Evolutionary conservation across 257 asterid species (phyloP).

Genomic region (Jacaranda mimosifolia): DNA sequence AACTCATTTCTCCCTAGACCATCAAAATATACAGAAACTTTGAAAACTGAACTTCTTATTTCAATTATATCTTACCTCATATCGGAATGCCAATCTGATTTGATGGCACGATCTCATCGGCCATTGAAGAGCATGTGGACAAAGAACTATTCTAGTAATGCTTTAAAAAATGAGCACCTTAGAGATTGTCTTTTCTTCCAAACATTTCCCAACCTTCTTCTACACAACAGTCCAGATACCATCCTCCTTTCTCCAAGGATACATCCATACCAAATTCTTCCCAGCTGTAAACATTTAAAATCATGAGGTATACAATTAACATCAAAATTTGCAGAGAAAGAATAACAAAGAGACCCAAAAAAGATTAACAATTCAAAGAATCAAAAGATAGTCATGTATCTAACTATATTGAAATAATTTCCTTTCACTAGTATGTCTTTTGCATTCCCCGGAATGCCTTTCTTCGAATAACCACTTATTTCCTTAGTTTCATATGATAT

Average conservation of each 20-base stretch:
- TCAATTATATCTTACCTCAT: conserved; percentile 50
- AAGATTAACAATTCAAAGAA: not conserved
- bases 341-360: not conserved
- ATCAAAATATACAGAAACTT: not conserved
- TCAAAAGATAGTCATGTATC: not conserved
- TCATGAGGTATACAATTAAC: not conserved
- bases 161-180: conserved; percentile 37
- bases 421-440: too few relatives aligned
- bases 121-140: conserved; percentile 36
- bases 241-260: conserved; percentile 78
- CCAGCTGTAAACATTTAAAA: conserved; percentile 68
- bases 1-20: not conserved
- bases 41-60: not conserved
- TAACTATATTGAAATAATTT: not conserved
- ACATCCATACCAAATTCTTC: conserved; percentile 78
- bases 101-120: conserved; percentile 38
- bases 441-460: conserved; percentile 3
- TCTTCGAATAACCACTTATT: not conserved
- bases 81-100: conserved; percentile 36
- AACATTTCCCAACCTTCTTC: conserved; percentile 36
- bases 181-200: conserved; percentile 35
- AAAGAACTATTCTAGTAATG: conserved; percentile 36
- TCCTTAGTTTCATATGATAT: conserved; percentile 8
- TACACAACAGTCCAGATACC: conserved; percentile 64
- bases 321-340: not conserved